phyloP scores from a whole-genome alignment of 495 filamentous ascomycete species.

The Annulohypoxylon nitens region DNA sequence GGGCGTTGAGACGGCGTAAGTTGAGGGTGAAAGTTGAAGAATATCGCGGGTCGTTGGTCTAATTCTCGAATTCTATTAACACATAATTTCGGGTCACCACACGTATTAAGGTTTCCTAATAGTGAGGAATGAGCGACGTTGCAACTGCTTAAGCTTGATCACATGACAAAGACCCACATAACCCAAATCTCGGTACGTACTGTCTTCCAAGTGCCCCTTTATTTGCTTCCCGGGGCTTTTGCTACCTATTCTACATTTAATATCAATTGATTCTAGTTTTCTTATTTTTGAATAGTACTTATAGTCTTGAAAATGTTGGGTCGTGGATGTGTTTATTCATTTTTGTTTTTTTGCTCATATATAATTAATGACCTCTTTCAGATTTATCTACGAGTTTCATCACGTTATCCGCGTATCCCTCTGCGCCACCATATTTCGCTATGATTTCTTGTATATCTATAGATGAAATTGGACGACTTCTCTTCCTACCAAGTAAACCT shows the following conservation, averaged over 20 bases:
- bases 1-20: constrained; percentile 51
- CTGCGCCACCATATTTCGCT: constrained; percentile 65
- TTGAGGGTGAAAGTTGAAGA: constrained; percentile 49
- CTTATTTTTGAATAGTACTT: no score
- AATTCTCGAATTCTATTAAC: constrained; percentile 32
- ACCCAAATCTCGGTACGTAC: constrained; percentile 29
- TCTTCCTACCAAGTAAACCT: constrained; percentile 75
- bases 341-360: neutral
- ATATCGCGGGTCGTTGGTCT: constrained; percentile 38
- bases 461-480: constrained; percentile 28
- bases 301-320: no score
- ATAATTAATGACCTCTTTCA: constrained; percentile 55
- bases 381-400: constrained; percentile 62
- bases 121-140: constrained; percentile 50
- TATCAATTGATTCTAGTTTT: neutral
- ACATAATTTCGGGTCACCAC: constrained; percentile 49
- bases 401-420: constrained; percentile 67
- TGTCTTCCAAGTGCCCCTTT: neutral
- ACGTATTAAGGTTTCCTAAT: constrained; percentile 23
- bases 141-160: constrained; percentile 42
- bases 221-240: no score
- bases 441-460: constrained; percentile 58
- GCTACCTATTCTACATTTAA: neutral
- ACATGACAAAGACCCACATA: constrained; percentile 32
- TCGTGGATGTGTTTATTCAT: neutral